Base-by-base conservation (phyloP, 805 yeast genomes). In the Candida ponderosae region DNA sequence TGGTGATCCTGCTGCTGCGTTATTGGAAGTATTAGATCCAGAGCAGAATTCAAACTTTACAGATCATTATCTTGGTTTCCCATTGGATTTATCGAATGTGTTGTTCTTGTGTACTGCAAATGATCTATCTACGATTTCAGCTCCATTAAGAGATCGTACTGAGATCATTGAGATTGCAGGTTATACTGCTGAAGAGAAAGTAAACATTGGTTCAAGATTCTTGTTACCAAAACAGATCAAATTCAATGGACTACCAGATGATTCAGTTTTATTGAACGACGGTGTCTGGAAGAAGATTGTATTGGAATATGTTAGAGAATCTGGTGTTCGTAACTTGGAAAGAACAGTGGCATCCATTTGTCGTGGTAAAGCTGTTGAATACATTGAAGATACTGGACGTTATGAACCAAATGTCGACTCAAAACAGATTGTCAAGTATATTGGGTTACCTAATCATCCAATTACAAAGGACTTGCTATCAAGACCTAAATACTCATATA, bases 1-100 rank as follows among this genome's bases (percentile, higher is more conserved):
- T 48, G 96, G 96, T 9, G 95, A 87, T 50, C 95, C 96, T 1
- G 81, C 88, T 15, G 94, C 95, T 27, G 96, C 95, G 0, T 65
- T 87, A 48, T 66, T 87, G 41, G 96, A 87, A 57, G 89, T 87
- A 1, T 67, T 87, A 42, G 96, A 87, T 51, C 96, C 96, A 0
- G 96, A 87, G 55, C 96, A 87, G 54, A 87, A 87, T 57, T 59
- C 65, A 27, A 66, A 74, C 24, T 87, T 86, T 59, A 74, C 72
- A 29, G 96, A 87, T 59, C 94, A 85, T 55, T 87, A 83, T 55
- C 59, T 87, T 37, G 93, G 93, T 5, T 81, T 87, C 60, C 95
- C 95, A 0, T 68, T 87, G 17, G 95, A 87, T 53, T 62, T 87
- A 45, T 82, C 94, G 5, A 84, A 83, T 47, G 81, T 84, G 13